Conservation (phyloP, 352 stramenopile genomes). For the Pythium rishiriense region DNA sequence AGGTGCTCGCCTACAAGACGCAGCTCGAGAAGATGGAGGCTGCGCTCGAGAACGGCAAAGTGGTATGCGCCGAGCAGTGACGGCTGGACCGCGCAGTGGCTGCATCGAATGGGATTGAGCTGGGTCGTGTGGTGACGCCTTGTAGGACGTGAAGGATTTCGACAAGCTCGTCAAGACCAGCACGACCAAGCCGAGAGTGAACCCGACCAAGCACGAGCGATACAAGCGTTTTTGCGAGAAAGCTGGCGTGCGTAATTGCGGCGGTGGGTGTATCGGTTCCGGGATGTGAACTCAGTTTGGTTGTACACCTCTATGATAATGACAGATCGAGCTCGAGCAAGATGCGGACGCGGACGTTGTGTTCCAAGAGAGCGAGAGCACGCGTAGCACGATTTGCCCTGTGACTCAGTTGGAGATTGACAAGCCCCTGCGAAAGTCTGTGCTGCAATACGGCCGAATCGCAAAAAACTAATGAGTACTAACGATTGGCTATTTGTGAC, state of each 20-base stretch:
- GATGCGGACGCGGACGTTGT: constrained; percentile 78
- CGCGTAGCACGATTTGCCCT: constrained; percentile 68
- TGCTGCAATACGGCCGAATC: background rate
- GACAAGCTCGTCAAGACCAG: constrained; percentile 63
- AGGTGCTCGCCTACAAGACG: constrained; percentile 65
- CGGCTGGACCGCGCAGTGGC: too few species aligned
- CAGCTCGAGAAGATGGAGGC: constrained; percentile 68
- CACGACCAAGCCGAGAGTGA: constrained; percentile 54
- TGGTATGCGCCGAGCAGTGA: constrained; percentile 32
- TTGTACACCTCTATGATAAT: background rate
- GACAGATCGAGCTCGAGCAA: constrained; percentile 71
- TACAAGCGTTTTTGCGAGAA: constrained; percentile 82
- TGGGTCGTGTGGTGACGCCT: background rate
- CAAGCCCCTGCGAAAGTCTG: constrained; percentile 75
- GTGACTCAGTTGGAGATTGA: constrained; percentile 84
- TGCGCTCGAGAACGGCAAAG: constrained; percentile 44
- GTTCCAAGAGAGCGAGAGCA: constrained; percentile 80
- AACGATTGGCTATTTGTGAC: background rate
- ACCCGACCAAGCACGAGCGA: constrained; percentile 60
- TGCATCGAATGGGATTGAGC: too few species aligned
- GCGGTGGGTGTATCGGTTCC: background rate
- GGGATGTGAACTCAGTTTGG: background rate
- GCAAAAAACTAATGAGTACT: background rate
- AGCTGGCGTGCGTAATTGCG: constrained; percentile 51
- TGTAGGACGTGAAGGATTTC: constrained; percentile 45